These are phyloP conservation scores for Penicillium aurantiogriseum DNA, from an alignment of 2,329 filamentous ascomycete species.

Conservation along the genomic window DNA sequence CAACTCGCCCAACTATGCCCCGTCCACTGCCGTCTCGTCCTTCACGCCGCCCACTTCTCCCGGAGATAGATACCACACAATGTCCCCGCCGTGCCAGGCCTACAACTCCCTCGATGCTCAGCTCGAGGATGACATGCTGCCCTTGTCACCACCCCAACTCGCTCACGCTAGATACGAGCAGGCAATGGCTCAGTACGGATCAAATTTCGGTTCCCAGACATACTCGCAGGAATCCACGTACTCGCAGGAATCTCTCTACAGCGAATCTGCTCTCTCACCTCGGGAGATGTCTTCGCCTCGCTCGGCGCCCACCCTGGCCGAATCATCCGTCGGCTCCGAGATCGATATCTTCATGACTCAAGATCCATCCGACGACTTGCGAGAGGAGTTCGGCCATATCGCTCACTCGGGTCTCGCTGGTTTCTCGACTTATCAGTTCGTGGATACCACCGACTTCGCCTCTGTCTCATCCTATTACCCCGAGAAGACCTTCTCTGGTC, in stretches of 20 bases:
- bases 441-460: slow-evolving; percentile 31
- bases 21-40: slow-evolving; percentile 44
- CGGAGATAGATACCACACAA: slow-evolving; percentile 40
- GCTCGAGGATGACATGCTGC: slow-evolving; percentile 39
- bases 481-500: slow-evolving; percentile 31
- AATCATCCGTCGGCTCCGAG: slow-evolving; percentile 37
- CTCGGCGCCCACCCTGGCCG: slow-evolving; percentile 35
- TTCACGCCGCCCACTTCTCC: slow-evolving; percentile 51
- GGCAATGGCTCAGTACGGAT: slow-evolving; percentile 23
- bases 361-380: slow-evolving; percentile 29
- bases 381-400: slow-evolving; percentile 33
- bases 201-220: slow-evolving; percentile 16
- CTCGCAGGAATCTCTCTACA: slow-evolving; percentile 31
- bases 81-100: slow-evolving; percentile 36
- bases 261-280: slow-evolving; percentile 29
- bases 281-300: slow-evolving; percentile 40
- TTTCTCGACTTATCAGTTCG: slow-evolving; percentile 29
- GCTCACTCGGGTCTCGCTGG: slow-evolving; percentile 31
- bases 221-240: slow-evolving; percentile 27
- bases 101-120: slow-evolving; percentile 41
- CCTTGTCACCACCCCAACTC: slow-evolving; percentile 32
- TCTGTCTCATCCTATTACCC: slow-evolving; percentile 34
- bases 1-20: slow-evolving; percentile 44
- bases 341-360: slow-evolving; percentile 44
- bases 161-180: slow-evolving; percentile 24